Percentiles rank a stretch among this genome's conserved stretches.
phyloP scores from a whole-genome alignment of 169 alveolate genomes.

The Eimeria mitis region DNA sequence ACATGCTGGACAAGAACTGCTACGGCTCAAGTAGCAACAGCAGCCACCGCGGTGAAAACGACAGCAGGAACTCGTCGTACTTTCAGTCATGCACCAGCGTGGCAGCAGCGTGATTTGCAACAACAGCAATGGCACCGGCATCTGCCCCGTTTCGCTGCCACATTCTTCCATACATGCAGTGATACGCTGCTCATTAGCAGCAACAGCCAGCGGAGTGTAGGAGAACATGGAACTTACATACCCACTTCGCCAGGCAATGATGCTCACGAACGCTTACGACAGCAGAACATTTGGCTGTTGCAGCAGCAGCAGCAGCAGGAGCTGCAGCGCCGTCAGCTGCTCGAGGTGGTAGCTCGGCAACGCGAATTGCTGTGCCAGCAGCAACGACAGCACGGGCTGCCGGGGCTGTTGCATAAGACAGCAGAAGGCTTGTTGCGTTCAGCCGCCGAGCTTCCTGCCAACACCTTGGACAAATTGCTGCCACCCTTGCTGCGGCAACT shows the following conservation, averaged over 20 bases:
- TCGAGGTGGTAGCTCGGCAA: not conserved
- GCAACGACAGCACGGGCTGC: not conserved
- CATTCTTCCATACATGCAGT: not conserved
- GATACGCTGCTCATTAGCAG: not conserved
- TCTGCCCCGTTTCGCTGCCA: not conserved
- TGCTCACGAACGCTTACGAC: not conserved
- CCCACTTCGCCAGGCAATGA: not conserved
- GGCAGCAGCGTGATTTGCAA: not conserved
- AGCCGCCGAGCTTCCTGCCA: constrained; percentile 18
- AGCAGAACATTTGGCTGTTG: not conserved
- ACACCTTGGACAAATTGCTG: not conserved
- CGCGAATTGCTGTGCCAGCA: constrained; percentile 33
- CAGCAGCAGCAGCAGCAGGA: constrained; percentile 24
- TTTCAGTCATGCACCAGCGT: not conserved
- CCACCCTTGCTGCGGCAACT: constrained; percentile 49
- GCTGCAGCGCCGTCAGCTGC: not conserved
- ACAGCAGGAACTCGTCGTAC: not conserved
- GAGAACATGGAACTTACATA: not conserved
- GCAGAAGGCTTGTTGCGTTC: not conserved
- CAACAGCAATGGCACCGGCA: not conserved
- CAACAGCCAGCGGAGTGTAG: not conserved
- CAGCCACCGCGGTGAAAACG: not conserved
- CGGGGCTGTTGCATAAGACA: not conserved
- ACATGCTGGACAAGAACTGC: not conserved
- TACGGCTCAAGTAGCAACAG: not conserved